Base-by-base conservation (phyloP, 2,329 filamentous ascomycete genomes). In the Cryphonectria naterciae region DNA sequence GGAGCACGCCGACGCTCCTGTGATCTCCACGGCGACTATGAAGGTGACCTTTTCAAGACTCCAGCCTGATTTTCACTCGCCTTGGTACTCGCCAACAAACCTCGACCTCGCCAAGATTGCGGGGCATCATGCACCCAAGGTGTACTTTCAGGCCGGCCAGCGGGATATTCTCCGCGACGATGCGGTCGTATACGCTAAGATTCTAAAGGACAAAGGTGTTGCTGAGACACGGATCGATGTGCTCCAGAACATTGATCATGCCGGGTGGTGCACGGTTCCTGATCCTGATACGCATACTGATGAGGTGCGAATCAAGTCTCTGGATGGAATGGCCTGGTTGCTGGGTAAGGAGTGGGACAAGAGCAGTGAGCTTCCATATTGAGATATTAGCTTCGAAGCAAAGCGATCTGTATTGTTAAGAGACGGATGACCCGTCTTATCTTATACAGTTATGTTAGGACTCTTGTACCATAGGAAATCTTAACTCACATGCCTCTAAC, bases 101-200 rank as follows among this genome's bases (percentile, higher is more conserved):
- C 49, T 68, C 22, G 64, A 69, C 32, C 46, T 73, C 15, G 35
- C n/a, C 35, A 60, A 35, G 7, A 52, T 68, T 43, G 49, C 60
- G 7, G 56, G 63, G 5, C 19, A 69, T 25, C 46, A 67, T 11
- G 43, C 63, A 11, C 37, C 61, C 11, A 58, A 17, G 3, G 56
- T 72, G 19, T 69, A 62, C n/a, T 52, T 65, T 4, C 70, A 72
- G 63, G 70, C 67, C n/a, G 70, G 70, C 13, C 49, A 65, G 19
- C 41, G 49, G 6, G 68, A 73, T 60, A 63, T 64, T n/a, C 62
- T 72, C 15, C 68, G 70, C 7, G 72, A 73, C 39, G 72, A 72
- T 39, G 68, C 70, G 3, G 17, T 70, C 25, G 54, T 72, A 19
- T 63, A 70, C 25, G 65, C 35, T 4, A 67, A 70, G n/a, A 37